These are phyloP conservation scores for Penicillium subrubescens DNA, from an alignment of 495 filamentous ascomycete genomes.

Conservation along the genomic window DNA sequence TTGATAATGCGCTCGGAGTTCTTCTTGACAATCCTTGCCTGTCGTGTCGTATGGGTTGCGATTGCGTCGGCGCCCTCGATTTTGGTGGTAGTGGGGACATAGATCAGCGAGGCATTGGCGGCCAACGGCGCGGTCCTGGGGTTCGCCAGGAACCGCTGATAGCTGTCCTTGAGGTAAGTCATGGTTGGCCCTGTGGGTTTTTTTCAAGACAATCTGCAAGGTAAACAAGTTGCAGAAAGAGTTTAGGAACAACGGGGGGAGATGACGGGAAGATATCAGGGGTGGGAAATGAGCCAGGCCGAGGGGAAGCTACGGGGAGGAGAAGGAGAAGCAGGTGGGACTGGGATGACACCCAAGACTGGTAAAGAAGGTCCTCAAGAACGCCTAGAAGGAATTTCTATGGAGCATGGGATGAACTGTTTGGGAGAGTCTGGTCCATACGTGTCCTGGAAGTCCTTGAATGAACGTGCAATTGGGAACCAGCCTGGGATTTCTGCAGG, in stretches of 20 bases:
- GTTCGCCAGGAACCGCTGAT: constrained; percentile 76
- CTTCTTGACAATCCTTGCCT: constrained; percentile 69
- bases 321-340: constrained; percentile 4
- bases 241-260: constrained; percentile 6
- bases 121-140: constrained; percentile 68
- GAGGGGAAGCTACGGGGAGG: constrained; percentile 7
- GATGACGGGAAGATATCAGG: constrained; percentile 13
- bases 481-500: background rate
- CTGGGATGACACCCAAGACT: background rate
- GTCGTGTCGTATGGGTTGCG: constrained; percentile 70
- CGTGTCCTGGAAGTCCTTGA: background rate
- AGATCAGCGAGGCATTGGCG: constrained; percentile 75
- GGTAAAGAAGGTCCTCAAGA: background rate
- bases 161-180: constrained; percentile 66
- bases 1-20: constrained; percentile 74
- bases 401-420: constrained; percentile 8
- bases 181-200: constrained; percentile 26
- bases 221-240: constrained; percentile 11
- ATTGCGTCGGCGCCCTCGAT: constrained; percentile 70
- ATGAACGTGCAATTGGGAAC: background rate
- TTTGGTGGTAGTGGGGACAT: constrained; percentile 85
- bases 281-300: constrained; percentile 11
- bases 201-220: constrained; percentile 2
- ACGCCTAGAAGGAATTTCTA: background rate
- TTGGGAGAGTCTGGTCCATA: background rate